Evolutionary conservation across 192 early-diverging fungal species (phyloP).

Genomic region (Coemansia sp.): DNA sequence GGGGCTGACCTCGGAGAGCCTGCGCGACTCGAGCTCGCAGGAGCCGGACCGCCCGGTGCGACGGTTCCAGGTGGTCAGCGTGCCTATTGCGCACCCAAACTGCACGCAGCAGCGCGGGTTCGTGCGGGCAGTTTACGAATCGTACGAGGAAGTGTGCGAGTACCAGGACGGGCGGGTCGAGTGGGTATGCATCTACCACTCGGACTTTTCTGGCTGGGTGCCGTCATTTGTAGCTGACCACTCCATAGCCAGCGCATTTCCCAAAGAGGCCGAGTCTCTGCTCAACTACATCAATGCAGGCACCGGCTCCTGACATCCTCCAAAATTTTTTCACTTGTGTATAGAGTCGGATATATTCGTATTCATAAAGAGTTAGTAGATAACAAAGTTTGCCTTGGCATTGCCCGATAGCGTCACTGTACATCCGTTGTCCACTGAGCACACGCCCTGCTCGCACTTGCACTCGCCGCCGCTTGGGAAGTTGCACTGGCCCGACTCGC

Average conservation of each 20-base stretch:
- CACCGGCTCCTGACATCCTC: background rate
- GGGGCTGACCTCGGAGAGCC: slow-evolving; percentile 8
- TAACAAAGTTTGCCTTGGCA: slow-evolving; percentile 31
- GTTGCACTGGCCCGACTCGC: slow-evolving; percentile 33
- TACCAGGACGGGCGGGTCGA: slow-evolving; percentile 28
- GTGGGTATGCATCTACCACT: slow-evolving; percentile 46
- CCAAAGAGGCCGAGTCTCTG: slow-evolving; percentile 34
- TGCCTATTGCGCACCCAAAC: slow-evolving; percentile 20
- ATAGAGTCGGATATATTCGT: background rate
- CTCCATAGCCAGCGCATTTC: slow-evolving; percentile 35
- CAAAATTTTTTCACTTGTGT: background rate
- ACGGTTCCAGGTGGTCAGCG: slow-evolving; percentile 35
- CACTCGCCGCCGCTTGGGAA: slow-evolving; percentile 47
- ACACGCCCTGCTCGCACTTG: slow-evolving; percentile 44
- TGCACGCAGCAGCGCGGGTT: slow-evolving; percentile 32
- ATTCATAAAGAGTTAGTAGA: slow-evolving; percentile 20
- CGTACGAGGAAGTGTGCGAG: slow-evolving; percentile 46
- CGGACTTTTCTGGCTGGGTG: slow-evolving; percentile 47
- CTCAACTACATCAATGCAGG: slow-evolving; percentile 21
- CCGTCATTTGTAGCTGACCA: slow-evolving; percentile 39
- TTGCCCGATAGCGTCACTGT: slow-evolving; percentile 30
- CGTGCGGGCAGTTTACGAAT: slow-evolving; percentile 41
- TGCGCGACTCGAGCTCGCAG: background rate
- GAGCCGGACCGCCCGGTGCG: slow-evolving; percentile 8
- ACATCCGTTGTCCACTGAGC: slow-evolving; percentile 50